Evolutionary conservation across 768 basidiomycete genomes (phyloP).

Genomic region (Lactarius quietus): DNA sequence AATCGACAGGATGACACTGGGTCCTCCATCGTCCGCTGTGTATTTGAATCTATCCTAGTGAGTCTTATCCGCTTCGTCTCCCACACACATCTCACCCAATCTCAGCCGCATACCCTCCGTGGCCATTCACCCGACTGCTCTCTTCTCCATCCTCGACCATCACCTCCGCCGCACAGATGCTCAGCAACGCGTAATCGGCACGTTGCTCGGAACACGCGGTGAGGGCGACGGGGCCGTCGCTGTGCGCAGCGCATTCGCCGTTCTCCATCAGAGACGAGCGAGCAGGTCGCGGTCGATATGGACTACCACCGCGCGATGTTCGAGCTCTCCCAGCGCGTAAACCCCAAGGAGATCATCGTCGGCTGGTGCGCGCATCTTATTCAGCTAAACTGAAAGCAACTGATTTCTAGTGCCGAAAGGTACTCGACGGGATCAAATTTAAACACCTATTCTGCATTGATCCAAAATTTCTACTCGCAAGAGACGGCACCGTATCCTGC

Average conservation of each 20-base stretch:
- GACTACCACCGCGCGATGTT: constrained; percentile 94
- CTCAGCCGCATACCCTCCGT: constrained; percentile 67
- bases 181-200: constrained; percentile 91
- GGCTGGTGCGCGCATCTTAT: constrained; percentile 70
- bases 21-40: constrained; percentile 45
- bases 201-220: constrained; percentile 81
- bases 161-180: constrained; percentile 81
- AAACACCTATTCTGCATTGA: constrained; percentile 93
- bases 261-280: constrained; percentile 87
- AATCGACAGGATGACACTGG: constrained; percentile 42
- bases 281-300: constrained; percentile 95
- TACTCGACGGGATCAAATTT: constrained; percentile 89
- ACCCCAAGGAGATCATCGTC: constrained; percentile 85
- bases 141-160: constrained; percentile 95
- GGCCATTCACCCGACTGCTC: constrained; percentile 86
- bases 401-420: constrained; percentile 77
- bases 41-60: constrained; percentile 40
- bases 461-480: constrained; percentile 96
- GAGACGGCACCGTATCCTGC: constrained; percentile 87
- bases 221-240: constrained; percentile 52
- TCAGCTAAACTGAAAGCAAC: constrained; percentile 63
- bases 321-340: constrained; percentile 82
- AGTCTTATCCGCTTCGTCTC: constrained; percentile 19
- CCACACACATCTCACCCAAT: not conserved
- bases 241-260: constrained; percentile 83